Evolutionary conservation across 495 filamentous ascomycete genomes (phyloP), one percentile per base, ranked within the genome.

Genomic region (Extremus antarcticus): DNA sequence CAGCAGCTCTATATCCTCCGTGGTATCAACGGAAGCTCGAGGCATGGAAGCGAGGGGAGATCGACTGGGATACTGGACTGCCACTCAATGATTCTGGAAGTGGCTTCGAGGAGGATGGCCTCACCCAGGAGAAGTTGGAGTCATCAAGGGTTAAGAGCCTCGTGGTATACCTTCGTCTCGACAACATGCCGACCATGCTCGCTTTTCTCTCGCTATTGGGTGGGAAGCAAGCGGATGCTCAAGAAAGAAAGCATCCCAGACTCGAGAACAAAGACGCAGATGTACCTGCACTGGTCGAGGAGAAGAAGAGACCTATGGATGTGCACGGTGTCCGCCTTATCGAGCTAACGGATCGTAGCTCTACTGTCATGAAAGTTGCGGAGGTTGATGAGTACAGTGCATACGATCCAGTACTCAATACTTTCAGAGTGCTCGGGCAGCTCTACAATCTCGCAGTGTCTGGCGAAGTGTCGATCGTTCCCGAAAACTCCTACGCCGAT

Each of bases 1-100:
- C 86, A 21, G 76, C 79, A 4, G 69, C 68, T 35, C 71, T 97
- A 15, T 98, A 96, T 59, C 92, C 92, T 8, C 80, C 77, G 0
- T 90, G 80, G 84, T 96, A 96, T 63, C 90, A 92, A 66, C 81
- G 83, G 73, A 95, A 95, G 70, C 75, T 95, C 4, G 87, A 87
- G 38, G 80, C 82, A n/a, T 96, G 86, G 86, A 85, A 86, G 57
- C 79, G 83, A 11, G 92, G 91, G 16, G 90, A 96, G 64, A 94
- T 95, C 49, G 87, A 96, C 64, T 94, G 91, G 92, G 84, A 94
- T 51, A 70, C 59, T 19, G 90, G 82, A 16, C 86, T 83, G 35
- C 69, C 74, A 0, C 59, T 65, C n/a, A 48, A 32, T 29, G 65
- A 73, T 9, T 74, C 73, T 16, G 63, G 66, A 21, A 63, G 73